phyloP scores from a whole-genome alignment of 2,329 filamentous ascomycete genomes.

The Rhexocercosporidium sp. region DNA sequence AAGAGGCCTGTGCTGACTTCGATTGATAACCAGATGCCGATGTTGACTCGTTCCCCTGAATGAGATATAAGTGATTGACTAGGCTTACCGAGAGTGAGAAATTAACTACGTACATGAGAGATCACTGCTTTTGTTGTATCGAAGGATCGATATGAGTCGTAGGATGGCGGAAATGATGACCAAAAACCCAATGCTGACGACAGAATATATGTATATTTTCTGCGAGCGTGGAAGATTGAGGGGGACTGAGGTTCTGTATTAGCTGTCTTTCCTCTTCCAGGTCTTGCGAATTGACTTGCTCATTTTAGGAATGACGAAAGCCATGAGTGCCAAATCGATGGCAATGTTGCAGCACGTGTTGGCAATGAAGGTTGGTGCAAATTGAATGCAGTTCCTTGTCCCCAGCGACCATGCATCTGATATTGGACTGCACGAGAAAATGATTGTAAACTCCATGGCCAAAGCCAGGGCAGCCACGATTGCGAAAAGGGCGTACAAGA shows the following conservation, averaged over 20 bases:
- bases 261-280: background rate
- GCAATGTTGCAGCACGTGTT: constrained; percentile 25
- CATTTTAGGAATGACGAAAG: constrained; percentile 31
- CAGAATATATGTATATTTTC: constrained; percentile 24
- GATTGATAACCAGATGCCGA: constrained; percentile 29
- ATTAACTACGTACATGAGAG: constrained; percentile 20
- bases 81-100: background rate
- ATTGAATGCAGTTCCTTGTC: constrained; percentile 16
- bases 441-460: constrained; percentile 20
- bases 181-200: constrained; percentile 28
- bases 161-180: constrained; percentile 26
- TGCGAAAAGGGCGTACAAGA: constrained; percentile 16
- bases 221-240: constrained; percentile 27
- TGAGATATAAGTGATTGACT: background rate
- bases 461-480: constrained; percentile 21
- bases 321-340: constrained; percentile 26
- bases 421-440: constrained; percentile 28
- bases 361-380: constrained; percentile 14
- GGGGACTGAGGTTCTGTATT: constrained; percentile 15
- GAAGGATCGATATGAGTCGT: constrained; percentile 14
- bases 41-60: constrained; percentile 20
- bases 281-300: constrained; percentile 13
- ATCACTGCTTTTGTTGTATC: constrained; percentile 14
- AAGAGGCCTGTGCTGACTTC: constrained; percentile 29
- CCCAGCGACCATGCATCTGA: constrained; percentile 23